A percentile compares a stretch with the other conserved stretches of the same genome.
Conservation (phyloP, 1,139 yeast genomes). For the Kluyveromyces sp. region DNA sequence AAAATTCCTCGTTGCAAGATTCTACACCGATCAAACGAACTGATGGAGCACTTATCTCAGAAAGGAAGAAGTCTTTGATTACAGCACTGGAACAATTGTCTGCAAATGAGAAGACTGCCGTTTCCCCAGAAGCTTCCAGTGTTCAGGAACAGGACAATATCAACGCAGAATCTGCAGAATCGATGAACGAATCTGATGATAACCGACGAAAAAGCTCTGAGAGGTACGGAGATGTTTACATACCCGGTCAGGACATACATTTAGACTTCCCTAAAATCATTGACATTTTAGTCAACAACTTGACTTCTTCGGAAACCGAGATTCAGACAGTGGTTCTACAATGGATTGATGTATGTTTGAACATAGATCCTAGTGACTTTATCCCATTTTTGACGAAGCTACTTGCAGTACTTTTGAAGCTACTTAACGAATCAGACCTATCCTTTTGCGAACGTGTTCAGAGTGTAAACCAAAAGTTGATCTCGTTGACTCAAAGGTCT, state of each 20-base stretch:
- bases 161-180: constrained; percentile 9
- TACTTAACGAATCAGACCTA: constrained; percentile 44
- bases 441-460: constrained; percentile 46
- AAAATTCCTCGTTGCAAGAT: constrained; percentile 7
- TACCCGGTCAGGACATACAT: constrained; percentile 82
- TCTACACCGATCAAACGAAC: constrained; percentile 20
- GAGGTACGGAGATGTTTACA: constrained; percentile 50
- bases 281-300: constrained; percentile 68
- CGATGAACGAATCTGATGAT: constrained; percentile 5
- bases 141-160: constrained; percentile 4
- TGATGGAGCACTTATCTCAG: constrained; percentile 30
- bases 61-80: constrained; percentile 30
- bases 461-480: constrained; percentile 44
- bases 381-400: constrained; percentile 57
- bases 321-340: constrained; percentile 73
- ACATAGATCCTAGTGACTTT: constrained; percentile 71
- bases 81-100: constrained; percentile 24
- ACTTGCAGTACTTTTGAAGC: constrained; percentile 48
- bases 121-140: constrained; percentile 11
- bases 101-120: constrained; percentile 16
- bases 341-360: constrained; percentile 75
- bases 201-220: constrained; percentile 1
- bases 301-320: constrained; percentile 67
- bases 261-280: constrained; percentile 77
- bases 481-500: constrained; percentile 38